phyloP scores from a whole-genome alignment of 345 rosid genomes.

The Nephelium lappaceum region DNA sequence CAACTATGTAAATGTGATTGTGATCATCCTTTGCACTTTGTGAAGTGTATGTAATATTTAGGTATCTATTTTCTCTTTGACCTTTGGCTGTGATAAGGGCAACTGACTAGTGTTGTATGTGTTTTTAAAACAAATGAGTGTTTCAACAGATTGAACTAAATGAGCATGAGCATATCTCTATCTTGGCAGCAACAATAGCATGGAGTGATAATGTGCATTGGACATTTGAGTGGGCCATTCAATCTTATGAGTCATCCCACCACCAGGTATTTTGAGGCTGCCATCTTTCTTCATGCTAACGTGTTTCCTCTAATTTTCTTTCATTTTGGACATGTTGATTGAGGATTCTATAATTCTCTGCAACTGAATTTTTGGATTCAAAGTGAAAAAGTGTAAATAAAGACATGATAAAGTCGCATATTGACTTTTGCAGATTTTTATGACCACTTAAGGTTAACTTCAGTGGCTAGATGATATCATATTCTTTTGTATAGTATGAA shows the following conservation, averaged over 20 bases:
- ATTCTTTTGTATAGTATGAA: slow-evolving; percentile 6
- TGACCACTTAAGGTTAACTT: neutral
- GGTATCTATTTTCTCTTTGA: slow-evolving; percentile 7
- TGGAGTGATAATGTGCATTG: slow-evolving; percentile 60
- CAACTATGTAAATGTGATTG: neutral
- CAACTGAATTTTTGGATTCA: neutral
- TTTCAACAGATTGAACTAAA: slow-evolving; percentile 78
- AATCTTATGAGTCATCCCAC: slow-evolving; percentile 58
- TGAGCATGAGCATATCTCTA: slow-evolving; percentile 63
- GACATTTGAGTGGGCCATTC: slow-evolving; percentile 60
- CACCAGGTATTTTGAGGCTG: slow-evolving; percentile 53
- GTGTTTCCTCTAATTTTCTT: neutral
- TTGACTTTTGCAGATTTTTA: neutral
- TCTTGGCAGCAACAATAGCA: slow-evolving; percentile 70
- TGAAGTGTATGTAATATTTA: slow-evolving; percentile 6
- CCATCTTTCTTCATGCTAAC: neutral
- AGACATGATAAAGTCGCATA: neutral
- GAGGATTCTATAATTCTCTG: neutral
- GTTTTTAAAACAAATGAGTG: slow-evolving; percentile 10
- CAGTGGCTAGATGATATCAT: neutral
- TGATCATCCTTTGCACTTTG: slow-evolving; percentile 1
- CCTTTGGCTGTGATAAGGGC: slow-evolving; percentile 7
- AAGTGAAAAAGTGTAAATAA: neutral
- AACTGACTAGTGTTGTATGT: neutral
- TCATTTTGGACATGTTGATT: neutral